Percentiles rank a stretch among this genome's conserved stretches.
Conservation (phyloP, 768 basidiomycete species). For the Phlebiopsis gigantea region DNA sequence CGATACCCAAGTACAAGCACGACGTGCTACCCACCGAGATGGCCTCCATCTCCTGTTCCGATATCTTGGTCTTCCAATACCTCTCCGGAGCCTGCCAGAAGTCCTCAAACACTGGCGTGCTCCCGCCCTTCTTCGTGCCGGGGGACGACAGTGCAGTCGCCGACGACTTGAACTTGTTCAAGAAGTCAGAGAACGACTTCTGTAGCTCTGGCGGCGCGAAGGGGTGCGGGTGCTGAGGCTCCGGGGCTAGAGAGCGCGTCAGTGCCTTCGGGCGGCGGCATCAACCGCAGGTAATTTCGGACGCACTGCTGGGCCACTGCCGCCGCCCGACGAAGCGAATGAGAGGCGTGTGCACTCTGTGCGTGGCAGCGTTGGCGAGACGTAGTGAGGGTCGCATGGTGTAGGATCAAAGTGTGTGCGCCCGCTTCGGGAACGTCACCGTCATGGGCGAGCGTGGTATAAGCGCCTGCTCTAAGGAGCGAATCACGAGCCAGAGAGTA, state of each 20-base stretch:
- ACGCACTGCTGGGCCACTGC: slow-evolving; percentile 24
- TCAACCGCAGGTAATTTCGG: neutral
- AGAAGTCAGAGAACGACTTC: slow-evolving; percentile 22
- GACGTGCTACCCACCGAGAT: slow-evolving; percentile 18
- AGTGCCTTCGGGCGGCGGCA: neutral
- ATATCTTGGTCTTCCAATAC: slow-evolving; percentile 20
- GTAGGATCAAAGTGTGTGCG: slow-evolving; percentile 3
- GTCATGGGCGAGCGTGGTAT: neutral
- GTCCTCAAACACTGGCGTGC: slow-evolving; percentile 18
- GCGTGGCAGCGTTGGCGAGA: slow-evolving; percentile 15
- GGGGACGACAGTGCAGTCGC: slow-evolving; percentile 9
- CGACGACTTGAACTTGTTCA: slow-evolving; percentile 23
- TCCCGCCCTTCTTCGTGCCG: slow-evolving; percentile 8
- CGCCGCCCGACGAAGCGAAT: slow-evolving; percentile 27
- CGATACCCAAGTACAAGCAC: neutral
- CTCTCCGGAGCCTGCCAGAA: slow-evolving; percentile 27
- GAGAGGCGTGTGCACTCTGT: slow-evolving; percentile 20
- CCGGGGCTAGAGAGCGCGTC: slow-evolving; percentile 17
- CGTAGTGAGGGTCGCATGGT: slow-evolving; percentile 23
- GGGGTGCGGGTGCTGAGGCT: slow-evolving; percentile 25
- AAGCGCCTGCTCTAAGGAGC: too few species aligned
- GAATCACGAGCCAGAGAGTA: too few species aligned
- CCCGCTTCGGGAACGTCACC: neutral
- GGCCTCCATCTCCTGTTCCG: slow-evolving; percentile 26
- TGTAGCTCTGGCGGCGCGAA: slow-evolving; percentile 24